Percentiles rank a stretch among this genome's conserved stretches.
phyloP scores from a whole-genome alignment of 1,139 yeast genomes.

The Kluyveromyces sp. region DNA sequence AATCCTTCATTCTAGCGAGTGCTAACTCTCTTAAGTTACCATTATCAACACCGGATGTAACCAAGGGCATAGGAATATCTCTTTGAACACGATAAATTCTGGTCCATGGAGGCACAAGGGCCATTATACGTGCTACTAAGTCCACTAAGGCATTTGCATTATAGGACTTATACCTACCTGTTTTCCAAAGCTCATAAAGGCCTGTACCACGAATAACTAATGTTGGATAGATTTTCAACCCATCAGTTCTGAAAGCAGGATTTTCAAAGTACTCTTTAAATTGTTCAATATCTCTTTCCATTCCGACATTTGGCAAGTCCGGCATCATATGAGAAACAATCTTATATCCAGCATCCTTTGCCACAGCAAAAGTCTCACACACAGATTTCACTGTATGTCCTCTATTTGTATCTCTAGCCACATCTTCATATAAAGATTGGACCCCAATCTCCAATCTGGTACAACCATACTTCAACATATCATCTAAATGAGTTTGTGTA shows the following conservation, averaged over 20 bases:
- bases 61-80: slow-evolving; percentile 99
- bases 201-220: slow-evolving; percentile 97
- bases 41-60: slow-evolving; percentile 95
- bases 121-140: slow-evolving; percentile 88
- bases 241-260: slow-evolving; percentile 96
- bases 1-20: slow-evolving; percentile 94
- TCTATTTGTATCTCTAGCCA: slow-evolving; percentile 95
- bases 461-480: slow-evolving; percentile 94
- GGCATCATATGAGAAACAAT: slow-evolving; percentile 99
- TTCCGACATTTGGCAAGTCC: slow-evolving; percentile 94
- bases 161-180: slow-evolving; percentile 88
- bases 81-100: slow-evolving; percentile 96
- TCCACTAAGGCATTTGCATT: slow-evolving; percentile 93
- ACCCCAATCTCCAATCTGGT: slow-evolving; percentile 96
- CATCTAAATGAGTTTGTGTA: slow-evolving; percentile 90
- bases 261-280: slow-evolving; percentile 93
- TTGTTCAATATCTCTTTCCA: slow-evolving; percentile 96
- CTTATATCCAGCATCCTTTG: slow-evolving; percentile 97
- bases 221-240: slow-evolving; percentile 90
- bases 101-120: slow-evolving; percentile 98
- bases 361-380: slow-evolving; percentile 89
- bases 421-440: slow-evolving; percentile 95
- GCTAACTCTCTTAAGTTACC: slow-evolving; percentile 96
- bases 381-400: slow-evolving; percentile 97
- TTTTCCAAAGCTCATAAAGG: slow-evolving; percentile 94